Percentiles rank a stretch among this genome's conserved stretches.
Conservation (phyloP, 305 asterid genomes). For the Plantago coronopus region DNA sequence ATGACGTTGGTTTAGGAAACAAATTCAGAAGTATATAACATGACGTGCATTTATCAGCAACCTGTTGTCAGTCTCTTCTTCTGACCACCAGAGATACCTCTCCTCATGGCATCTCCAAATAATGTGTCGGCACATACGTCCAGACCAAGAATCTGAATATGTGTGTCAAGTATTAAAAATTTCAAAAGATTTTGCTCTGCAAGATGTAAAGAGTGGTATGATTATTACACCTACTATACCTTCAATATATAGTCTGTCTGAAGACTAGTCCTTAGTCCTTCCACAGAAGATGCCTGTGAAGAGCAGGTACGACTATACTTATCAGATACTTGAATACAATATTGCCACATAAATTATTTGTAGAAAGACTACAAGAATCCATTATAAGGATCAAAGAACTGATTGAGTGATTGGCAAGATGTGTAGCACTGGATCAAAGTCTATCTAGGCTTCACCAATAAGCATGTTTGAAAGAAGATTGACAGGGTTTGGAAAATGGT, state of each 20-base stretch:
- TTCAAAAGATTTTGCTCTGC: background rate
- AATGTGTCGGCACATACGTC: constrained; percentile 33
- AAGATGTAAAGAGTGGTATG: background rate
- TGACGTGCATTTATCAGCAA: background rate
- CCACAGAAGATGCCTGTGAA: constrained; percentile 31
- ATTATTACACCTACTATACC: constrained; percentile 9
- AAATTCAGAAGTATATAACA: background rate
- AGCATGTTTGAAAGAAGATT: no score
- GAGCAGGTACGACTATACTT: background rate
- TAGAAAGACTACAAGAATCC: no score
- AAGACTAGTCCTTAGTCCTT: constrained; percentile 29
- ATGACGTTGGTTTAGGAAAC: background rate
- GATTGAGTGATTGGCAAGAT: background rate
- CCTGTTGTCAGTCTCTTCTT: constrained; percentile 43
- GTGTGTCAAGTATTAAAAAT: background rate
- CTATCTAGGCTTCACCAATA: no score
- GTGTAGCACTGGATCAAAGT: no score
- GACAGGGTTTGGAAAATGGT: no score
- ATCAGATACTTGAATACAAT: no score
- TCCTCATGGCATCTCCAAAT: constrained; percentile 24
- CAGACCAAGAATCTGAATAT: constrained; percentile 34
- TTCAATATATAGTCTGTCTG: constrained; percentile 35
- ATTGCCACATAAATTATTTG: background rate
- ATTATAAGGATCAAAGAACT: no score
- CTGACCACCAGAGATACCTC: constrained; percentile 46